phyloP scores from a whole-genome alignment of 805 yeast genomes.

The Maudiozyma pseudohumilis region DNA sequence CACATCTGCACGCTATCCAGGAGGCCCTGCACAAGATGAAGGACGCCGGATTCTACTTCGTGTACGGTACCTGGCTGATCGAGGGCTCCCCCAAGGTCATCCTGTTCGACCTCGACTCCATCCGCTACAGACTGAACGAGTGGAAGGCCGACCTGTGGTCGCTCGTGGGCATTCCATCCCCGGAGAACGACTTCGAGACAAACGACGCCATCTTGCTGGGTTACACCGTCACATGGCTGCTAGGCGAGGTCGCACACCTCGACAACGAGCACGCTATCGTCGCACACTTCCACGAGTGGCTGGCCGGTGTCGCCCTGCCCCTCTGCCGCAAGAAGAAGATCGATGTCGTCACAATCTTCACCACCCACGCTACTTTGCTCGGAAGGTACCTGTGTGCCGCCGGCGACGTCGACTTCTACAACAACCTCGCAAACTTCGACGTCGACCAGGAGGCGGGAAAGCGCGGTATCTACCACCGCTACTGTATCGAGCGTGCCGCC shows the following conservation, averaged over 20 bases:
- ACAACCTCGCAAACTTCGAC: slow-evolving; percentile 78
- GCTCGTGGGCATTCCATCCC: slow-evolving; percentile 85
- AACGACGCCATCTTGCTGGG: slow-evolving; percentile 91
- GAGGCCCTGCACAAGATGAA: slow-evolving; percentile 66
- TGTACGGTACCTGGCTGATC: slow-evolving; percentile 93
- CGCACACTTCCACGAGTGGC: slow-evolving; percentile 96
- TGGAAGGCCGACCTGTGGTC: slow-evolving; percentile 95
- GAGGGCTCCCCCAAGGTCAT: slow-evolving; percentile 96
- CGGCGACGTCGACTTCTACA: slow-evolving; percentile 91
- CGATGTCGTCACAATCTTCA: slow-evolving; percentile 90
- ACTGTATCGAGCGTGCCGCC: slow-evolving; percentile 95
- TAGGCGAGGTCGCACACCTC: slow-evolving; percentile 79
- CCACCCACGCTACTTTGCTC: slow-evolving; percentile 92
- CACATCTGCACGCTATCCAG: slow-evolving; percentile 21
- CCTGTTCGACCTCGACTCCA: slow-evolving; percentile 76
- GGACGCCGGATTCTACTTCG: slow-evolving; percentile 66
- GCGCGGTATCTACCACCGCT: slow-evolving; percentile 93
- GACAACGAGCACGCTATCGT: slow-evolving; percentile 83
- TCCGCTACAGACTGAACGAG: slow-evolving; percentile 59
- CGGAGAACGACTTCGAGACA: slow-evolving; percentile 77
- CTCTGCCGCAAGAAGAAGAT: slow-evolving; percentile 82
- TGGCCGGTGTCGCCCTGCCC: slow-evolving; percentile 93
- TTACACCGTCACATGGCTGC: slow-evolving; percentile 90
- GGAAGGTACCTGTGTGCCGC: slow-evolving; percentile 97
- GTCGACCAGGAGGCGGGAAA: slow-evolving; percentile 98